These are phyloP conservation scores for Dissophora ornata DNA, from an alignment of 192 early-diverging fungal genomes.

Conservation along the genomic window DNA sequence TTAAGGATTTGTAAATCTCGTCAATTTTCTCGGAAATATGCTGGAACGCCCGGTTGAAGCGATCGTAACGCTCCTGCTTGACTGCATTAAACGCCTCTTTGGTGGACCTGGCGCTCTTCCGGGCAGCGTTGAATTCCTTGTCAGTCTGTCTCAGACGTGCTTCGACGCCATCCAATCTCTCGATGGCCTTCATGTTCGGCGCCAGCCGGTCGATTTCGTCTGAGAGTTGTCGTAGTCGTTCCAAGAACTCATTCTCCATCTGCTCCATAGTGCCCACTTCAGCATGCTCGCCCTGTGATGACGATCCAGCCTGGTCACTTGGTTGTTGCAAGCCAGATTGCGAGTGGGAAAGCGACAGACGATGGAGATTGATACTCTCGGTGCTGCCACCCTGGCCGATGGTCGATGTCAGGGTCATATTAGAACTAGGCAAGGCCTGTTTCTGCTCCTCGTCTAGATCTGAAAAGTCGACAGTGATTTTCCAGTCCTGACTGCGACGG, in stretches of 20 bases:
- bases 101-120: constrained; percentile 82
- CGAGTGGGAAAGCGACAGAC: constrained; percentile 19
- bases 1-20: constrained; percentile 96
- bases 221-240: constrained; percentile 66
- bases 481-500: constrained; percentile 57
- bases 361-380: constrained; percentile 24
- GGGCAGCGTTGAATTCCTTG: constrained; percentile 83
- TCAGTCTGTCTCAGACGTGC: constrained; percentile 82
- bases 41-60: constrained; percentile 85
- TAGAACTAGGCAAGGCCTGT: constrained; percentile 36
- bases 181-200: constrained; percentile 91
- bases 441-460: constrained; percentile 63
- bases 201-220: constrained; percentile 86
- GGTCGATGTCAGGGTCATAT: not conserved
- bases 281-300: constrained; percentile 17
- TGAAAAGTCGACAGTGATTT: constrained; percentile 71
- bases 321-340: constrained; percentile 12
- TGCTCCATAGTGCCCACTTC: constrained; percentile 57
- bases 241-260: constrained; percentile 74
- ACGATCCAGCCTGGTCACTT: constrained; percentile 16
- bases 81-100: constrained; percentile 85
- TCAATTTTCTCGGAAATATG: constrained; percentile 95
- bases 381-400: not conserved
- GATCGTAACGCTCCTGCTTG: constrained; percentile 81
- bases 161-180: constrained; percentile 87